Percentiles rank a stretch among this genome's conserved stretches.
Conservation (phyloP, 2,329 filamentous ascomycete genomes). For the Aschersonia sp. region DNA sequence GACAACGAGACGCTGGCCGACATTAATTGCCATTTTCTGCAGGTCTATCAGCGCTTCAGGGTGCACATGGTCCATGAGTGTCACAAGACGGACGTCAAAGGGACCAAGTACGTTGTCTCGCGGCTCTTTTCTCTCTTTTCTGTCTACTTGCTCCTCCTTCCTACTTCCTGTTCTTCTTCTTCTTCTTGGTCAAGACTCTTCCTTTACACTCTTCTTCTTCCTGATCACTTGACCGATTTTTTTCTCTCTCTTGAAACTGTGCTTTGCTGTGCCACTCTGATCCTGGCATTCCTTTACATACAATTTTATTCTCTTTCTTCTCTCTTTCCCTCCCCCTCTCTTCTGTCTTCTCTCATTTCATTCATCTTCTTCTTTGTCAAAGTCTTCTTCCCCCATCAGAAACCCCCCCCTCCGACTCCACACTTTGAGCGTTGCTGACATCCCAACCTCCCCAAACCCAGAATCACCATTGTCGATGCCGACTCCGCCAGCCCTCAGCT, state of each 20-base stretch:
- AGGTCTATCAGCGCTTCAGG: conserved; percentile 55
- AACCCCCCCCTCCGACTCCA: not conserved
- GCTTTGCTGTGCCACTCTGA: too few relatives aligned
- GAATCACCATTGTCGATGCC: conserved; percentile 52
- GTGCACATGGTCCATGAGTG: conserved; percentile 69
- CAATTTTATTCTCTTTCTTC: not conserved
- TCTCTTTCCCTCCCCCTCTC: not conserved
- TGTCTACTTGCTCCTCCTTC: too few relatives aligned
- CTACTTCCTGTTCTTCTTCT: too few relatives aligned
- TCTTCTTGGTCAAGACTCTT: too few relatives aligned
- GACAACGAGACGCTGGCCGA: conserved; percentile 62
- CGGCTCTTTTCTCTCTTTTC: too few relatives aligned
- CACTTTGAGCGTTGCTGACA: not conserved
- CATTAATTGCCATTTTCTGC: conserved; percentile 59
- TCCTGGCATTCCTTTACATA: too few relatives aligned
- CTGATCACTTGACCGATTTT: too few relatives aligned
- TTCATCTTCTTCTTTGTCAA: not conserved
- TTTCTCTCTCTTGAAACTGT: too few relatives aligned
- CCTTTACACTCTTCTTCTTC: too few relatives aligned
- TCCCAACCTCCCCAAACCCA: conserved; percentile 5
- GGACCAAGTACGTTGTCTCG: conserved; percentile 29
- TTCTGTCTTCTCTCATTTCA: not conserved
- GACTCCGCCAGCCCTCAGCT: conserved; percentile 54
- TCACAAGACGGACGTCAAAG: conserved; percentile 54
- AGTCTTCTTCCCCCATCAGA: too few relatives aligned